Conservation (phyloP, 192 early-diverging fungal species). For the Chytriomyces sp. region DNA sequence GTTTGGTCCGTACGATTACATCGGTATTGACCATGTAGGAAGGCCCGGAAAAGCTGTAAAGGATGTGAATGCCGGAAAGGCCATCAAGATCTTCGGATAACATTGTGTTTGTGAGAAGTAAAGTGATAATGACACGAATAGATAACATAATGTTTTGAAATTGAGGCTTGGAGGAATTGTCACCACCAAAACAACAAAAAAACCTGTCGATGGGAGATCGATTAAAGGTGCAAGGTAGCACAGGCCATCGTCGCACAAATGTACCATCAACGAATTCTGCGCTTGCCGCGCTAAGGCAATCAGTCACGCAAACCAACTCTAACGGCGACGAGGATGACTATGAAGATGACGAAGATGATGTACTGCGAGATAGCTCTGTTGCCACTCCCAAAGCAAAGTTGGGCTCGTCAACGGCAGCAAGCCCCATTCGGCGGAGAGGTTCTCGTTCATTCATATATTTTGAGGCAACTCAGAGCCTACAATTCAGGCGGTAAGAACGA, state of each 20-base stretch:
- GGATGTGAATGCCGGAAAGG: conserved; percentile 31
- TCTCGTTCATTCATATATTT: background rate
- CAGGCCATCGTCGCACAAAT: no score
- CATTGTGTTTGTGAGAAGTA: no score
- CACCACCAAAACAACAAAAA: no score
- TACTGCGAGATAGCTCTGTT: conserved; percentile 8
- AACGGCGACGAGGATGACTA: background rate
- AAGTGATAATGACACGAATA: no score
- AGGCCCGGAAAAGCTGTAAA: conserved; percentile 41
- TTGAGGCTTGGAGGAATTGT: no score
- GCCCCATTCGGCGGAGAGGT: conserved; percentile 32
- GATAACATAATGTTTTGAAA: no score
- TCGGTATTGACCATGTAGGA: conserved; percentile 51
- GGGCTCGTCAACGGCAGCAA: conserved; percentile 22
- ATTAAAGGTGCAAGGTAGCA: no score
- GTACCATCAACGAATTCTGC: no score
- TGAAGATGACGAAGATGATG: conserved; percentile 35
- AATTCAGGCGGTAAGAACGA: background rate
- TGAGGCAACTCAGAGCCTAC: background rate
- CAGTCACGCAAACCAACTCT: background rate
- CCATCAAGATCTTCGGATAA: conserved; percentile 25
- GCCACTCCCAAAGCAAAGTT: conserved; percentile 13
- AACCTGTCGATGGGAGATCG: no score
- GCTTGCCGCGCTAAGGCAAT: no score
- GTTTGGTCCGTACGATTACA: conserved; percentile 33